Conservation (phyloP, 2,329 filamentous ascomycete species). For the Verticillium longisporum region DNA sequence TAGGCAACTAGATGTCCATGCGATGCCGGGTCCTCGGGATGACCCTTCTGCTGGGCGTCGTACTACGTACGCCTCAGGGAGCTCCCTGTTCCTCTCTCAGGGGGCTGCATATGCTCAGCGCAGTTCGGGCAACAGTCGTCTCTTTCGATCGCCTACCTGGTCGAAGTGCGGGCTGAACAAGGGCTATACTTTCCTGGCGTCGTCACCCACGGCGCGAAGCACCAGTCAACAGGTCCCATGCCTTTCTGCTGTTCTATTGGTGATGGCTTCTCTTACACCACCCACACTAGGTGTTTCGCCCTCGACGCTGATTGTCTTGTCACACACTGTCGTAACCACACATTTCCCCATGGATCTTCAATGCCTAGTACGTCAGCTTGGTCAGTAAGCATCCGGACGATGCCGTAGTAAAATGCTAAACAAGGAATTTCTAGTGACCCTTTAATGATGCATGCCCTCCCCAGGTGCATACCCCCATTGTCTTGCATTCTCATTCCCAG, state of each 20-base stretch:
- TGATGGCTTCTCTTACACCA: not conserved
- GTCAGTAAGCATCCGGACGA: too few relatives aligned
- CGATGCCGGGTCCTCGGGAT: not conserved
- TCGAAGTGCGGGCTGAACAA: not conserved
- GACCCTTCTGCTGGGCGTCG: not conserved
- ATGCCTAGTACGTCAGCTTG: not conserved
- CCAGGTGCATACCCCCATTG: too few relatives aligned
- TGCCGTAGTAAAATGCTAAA: too few relatives aligned
- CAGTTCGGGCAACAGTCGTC: not conserved
- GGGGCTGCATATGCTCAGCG: conserved; percentile 1
- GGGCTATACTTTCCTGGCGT: not conserved
- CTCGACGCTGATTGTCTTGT: not conserved
- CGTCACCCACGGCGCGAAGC: not conserved
- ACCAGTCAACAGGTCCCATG: not conserved
- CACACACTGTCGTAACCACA: not conserved
- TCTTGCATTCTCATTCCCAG: too few relatives aligned
- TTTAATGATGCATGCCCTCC: too few relatives aligned
- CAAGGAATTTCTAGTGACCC: too few relatives aligned
- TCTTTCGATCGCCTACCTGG: not conserved
- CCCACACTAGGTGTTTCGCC: not conserved
- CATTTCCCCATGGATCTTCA: not conserved
- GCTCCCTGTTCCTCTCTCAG: not conserved
- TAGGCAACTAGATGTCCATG: conserved; percentile 5
- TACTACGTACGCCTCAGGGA: not conserved
- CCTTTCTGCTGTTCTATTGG: not conserved